These are phyloP conservation scores for Vickermania ingenoplastis DNA, from an alignment of 208 protist genomes.

Conservation along the genomic window DNA sequence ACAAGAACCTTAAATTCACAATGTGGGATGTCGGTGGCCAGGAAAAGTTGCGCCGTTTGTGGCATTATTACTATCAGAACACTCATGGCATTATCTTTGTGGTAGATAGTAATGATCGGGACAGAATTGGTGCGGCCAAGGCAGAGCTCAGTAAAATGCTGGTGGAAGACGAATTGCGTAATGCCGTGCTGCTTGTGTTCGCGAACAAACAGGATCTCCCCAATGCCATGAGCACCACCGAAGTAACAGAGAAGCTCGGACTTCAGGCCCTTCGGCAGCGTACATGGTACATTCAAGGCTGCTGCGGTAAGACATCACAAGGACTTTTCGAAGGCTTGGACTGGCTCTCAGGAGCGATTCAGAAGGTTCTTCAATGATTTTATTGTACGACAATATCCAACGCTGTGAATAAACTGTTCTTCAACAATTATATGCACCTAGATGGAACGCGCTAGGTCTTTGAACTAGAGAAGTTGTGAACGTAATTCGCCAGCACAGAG, in stretches of 20 bases:
- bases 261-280: constrained; percentile 78
- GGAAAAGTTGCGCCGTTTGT: constrained; percentile 87
- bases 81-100: constrained; percentile 93
- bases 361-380: constrained; percentile 21
- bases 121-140: constrained; percentile 69
- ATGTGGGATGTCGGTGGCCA: constrained; percentile 91
- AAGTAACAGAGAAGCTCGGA: constrained; percentile 89
- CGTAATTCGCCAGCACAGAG: too few relatives aligned
- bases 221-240: constrained; percentile 88
- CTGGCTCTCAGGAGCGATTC: constrained; percentile 49
- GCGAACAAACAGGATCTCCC: constrained; percentile 97
- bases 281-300: constrained; percentile 77
- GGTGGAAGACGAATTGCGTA: constrained; percentile 89
- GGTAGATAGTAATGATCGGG: constrained; percentile 87
- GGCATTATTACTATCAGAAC: constrained; percentile 91
- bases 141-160: constrained; percentile 90
- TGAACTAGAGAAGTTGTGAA: too few relatives aligned
- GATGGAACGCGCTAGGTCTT: too few relatives aligned
- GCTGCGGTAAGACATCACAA: constrained; percentile 59
- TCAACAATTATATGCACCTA: too few relatives aligned
- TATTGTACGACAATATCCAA: too few relatives aligned
- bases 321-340: constrained; percentile 79
- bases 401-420: too few relatives aligned
- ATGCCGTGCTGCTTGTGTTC: constrained; percentile 91
- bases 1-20: constrained; percentile 90